Conservation (phyloP, 2,329 filamentous ascomycete species). For the Trichoderma semiorbis region DNA sequence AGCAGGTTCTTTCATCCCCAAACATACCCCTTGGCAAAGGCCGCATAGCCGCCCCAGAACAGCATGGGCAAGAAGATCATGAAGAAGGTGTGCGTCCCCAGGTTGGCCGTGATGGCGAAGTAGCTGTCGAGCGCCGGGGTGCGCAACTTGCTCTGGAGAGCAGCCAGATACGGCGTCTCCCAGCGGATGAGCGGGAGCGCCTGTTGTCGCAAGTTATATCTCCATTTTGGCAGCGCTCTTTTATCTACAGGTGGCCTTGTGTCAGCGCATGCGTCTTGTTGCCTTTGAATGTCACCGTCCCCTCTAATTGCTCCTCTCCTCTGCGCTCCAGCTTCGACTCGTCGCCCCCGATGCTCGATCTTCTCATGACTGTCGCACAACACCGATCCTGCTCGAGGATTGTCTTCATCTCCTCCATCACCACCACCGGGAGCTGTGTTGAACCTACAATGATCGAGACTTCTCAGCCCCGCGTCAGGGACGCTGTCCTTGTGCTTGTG, state of each 20-base stretch:
- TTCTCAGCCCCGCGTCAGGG: conserved; percentile 72
- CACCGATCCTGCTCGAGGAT: neutral
- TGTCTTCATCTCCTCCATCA: neutral
- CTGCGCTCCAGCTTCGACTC: neutral
- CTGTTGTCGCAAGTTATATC: conserved; percentile 76
- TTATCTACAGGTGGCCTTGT: conserved; percentile 58
- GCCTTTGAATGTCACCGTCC: neutral
- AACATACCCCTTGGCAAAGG: conserved; percentile 79
- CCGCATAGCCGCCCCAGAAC: conserved; percentile 92
- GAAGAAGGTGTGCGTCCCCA: conserved; percentile 98
- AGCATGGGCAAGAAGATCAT: conserved; percentile 92
- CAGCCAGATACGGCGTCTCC: conserved; percentile 93
- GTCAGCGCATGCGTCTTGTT: neutral
- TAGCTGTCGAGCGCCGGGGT: conserved; percentile 88
- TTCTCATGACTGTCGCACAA: neutral
- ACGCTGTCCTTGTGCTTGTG: conserved; percentile 22
- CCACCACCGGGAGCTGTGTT: neutral
- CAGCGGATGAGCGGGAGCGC: conserved; percentile 84
- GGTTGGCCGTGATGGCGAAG: conserved; percentile 93
- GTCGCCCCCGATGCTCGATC: neutral
- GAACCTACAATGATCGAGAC: conserved; percentile 70
- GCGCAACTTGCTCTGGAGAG: conserved; percentile 75
- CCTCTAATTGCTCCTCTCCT: neutral
- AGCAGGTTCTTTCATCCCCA: neutral
- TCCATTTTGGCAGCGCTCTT: conserved; percentile 79